Evolutionary conservation across 2,329 filamentous ascomycete species (phyloP).

Genomic region (Aspergillus sp.): DNA sequence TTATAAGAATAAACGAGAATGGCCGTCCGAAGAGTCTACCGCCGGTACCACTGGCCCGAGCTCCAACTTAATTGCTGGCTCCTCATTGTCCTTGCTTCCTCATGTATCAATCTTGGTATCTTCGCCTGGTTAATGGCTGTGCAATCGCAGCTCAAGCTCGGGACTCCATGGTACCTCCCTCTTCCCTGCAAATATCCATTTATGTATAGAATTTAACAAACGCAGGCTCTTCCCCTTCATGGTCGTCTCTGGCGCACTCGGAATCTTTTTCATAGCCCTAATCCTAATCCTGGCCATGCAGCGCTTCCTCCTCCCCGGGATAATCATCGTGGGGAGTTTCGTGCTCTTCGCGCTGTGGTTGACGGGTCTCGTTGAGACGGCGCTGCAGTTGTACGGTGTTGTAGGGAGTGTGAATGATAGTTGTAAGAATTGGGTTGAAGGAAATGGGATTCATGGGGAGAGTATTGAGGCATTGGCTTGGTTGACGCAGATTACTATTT

Average conservation of each 20-base stretch:
- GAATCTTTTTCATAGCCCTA: conserved; percentile 52
- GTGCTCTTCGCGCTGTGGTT: conserved; percentile 57
- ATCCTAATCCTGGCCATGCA: conserved; percentile 52
- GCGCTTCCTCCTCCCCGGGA: conserved; percentile 51
- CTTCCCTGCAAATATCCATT: background rate
- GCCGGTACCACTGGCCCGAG: conserved; percentile 58
- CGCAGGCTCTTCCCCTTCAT: conserved; percentile 59
- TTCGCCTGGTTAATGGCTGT: conserved; percentile 55
- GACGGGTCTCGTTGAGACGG: conserved; percentile 56
- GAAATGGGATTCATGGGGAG: conserved; percentile 41
- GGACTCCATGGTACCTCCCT: conserved; percentile 52
- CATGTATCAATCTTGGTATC: conserved; percentile 53
- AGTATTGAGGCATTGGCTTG: conserved; percentile 53
- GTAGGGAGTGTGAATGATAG: conserved; percentile 52
- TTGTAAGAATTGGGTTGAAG: conserved; percentile 52
- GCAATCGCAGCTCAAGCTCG: conserved; percentile 49
- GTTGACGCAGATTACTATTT: conserved; percentile 57
- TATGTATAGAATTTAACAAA: conserved; percentile 4
- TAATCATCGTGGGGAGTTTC: conserved; percentile 55
- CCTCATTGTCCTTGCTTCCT: conserved; percentile 54
- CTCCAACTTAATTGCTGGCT: conserved; percentile 60
- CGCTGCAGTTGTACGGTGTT: conserved; percentile 54
- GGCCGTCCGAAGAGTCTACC: conserved; percentile 25
- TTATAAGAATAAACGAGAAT: conserved; percentile 11
- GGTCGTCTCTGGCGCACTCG: conserved; percentile 51